Evolutionary conservation across 1,284 basidiomycete species (phyloP).

Genomic region (Butyriboletus regius): DNA sequence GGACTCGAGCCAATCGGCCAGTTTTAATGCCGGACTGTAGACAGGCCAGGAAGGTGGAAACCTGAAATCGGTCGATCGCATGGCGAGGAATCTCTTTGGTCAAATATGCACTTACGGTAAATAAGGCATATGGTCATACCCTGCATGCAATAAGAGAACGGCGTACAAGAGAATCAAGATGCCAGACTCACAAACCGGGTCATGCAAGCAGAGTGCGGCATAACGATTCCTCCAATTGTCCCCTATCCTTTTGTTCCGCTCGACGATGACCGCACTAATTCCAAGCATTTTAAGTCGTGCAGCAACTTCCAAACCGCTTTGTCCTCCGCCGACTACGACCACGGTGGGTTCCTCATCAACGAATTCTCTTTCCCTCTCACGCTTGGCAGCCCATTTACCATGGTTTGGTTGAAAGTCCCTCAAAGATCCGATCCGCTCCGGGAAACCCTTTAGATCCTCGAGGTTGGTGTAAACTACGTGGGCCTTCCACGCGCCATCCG

Average conservation of each 20-base stretch:
- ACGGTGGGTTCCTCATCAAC: slow-evolving; percentile 31
- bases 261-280: slow-evolving; percentile 33
- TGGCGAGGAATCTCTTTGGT: not conserved
- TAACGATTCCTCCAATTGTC: slow-evolving; percentile 30
- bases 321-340: slow-evolving; percentile 40
- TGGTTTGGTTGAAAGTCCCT: slow-evolving; percentile 39
- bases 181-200: slow-evolving; percentile 30
- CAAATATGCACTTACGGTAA: slow-evolving; percentile 26
- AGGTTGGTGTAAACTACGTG: slow-evolving; percentile 32
- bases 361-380: slow-evolving; percentile 36
- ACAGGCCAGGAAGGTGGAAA: slow-evolving; percentile 38
- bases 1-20: slow-evolving; percentile 46
- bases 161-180: not conserved
- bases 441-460: slow-evolving; percentile 43
- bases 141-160: slow-evolving; percentile 8
- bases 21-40: slow-evolving; percentile 36
- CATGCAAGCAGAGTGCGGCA: slow-evolving; percentile 23
- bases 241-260: slow-evolving; percentile 25
- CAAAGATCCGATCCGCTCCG: slow-evolving; percentile 30
- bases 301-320: slow-evolving; percentile 33
- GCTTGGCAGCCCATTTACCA: slow-evolving; percentile 34
- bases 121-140: slow-evolving; percentile 35
- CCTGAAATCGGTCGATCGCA: slow-evolving; percentile 10
- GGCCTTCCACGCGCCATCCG: slow-evolving; percentile 44
- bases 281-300: slow-evolving; percentile 42